These are phyloP conservation scores for Raphanus raphanistrum DNA, from an alignment of 345 rosid species.

Conservation along the genomic window DNA sequence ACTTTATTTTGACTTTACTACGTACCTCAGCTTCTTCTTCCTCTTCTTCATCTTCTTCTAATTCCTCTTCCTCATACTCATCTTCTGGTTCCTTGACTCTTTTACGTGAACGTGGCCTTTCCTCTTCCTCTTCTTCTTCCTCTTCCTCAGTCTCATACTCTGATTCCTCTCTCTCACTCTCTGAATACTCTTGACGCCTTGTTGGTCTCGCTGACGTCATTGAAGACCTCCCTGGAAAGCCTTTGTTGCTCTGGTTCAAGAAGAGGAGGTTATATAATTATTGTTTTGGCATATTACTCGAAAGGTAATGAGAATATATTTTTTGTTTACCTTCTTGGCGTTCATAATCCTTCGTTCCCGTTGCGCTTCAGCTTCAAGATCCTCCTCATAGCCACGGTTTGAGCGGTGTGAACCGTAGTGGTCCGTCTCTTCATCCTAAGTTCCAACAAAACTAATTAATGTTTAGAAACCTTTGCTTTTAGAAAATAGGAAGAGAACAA, in stretches of 20 bases:
- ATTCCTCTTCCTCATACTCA: conserved; percentile 80
- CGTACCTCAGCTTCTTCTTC: conserved; percentile 60
- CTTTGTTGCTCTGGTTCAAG: conserved; percentile 61
- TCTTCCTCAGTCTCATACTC: conserved; percentile 95
- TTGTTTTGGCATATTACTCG: neutral
- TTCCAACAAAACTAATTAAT: conserved; percentile 18
- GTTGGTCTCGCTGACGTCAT: conserved; percentile 53
- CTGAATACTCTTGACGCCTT: conserved; percentile 77
- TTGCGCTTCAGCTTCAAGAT: conserved; percentile 84
- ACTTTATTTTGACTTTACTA: neutral
- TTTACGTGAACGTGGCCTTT: conserved; percentile 49
- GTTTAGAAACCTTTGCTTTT: neutral
- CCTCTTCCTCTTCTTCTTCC: conserved; percentile 80
- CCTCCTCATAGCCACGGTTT: conserved; percentile 83
- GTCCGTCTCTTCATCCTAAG: conserved; percentile 83
- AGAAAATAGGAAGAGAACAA: conserved; percentile 21
- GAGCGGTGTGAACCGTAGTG: conserved; percentile 76
- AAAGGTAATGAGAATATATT: neutral
- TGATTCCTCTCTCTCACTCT: conserved; percentile 90
- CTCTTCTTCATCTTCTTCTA: conserved; percentile 56
- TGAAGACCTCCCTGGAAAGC: conserved; percentile 61
- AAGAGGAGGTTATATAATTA: neutral
- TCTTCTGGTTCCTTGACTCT: conserved; percentile 72
- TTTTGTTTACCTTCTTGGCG: conserved; percentile 78
- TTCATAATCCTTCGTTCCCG: conserved; percentile 88